Base-by-base conservation (phyloP, 2,329 filamentous ascomycete species). In the Geosmithia flava region DNA sequence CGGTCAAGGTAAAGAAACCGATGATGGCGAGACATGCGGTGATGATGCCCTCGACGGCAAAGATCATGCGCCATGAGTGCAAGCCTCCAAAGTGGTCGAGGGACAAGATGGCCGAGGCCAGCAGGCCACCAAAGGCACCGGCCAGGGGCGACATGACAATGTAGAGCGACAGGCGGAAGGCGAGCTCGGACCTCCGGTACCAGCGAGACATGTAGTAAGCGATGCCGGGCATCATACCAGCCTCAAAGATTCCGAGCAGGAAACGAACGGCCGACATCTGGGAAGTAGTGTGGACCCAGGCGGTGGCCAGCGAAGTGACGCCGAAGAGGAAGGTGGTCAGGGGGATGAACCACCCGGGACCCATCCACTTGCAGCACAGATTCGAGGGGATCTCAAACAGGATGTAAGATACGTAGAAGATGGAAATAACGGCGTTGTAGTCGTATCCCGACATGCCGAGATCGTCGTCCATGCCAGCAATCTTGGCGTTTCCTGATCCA, bases 401-500 rank as follows among this genome's bases (percentile, higher is more conserved):
- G 55, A 87, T 85, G 62, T 88, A 88, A 7, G 77, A 78, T 58
- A 88, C 71, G 62, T 84, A 87, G 64, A 87, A 87, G 53, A 80
- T 59, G 13, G 81, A 81, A 3, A 88, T 69, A 2, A 86, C 68
- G 23, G 65, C 64, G 57, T 87, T 88, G 67, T 86, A 88, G 58
- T 85, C 81, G 57, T 83, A 79, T 23, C 74, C 74, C 13, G 59
- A 62, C 48, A 87, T 62, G 0, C 66, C 58, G 1, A 87, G 70
- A 47, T 85, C 82, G 33, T 66, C 69, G 48, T 83, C 78, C 19
- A 87, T 66, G 0, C 81, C 81, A 3, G 81, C 81, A 17, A 86
- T 66, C 52, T 72, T 74, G 2, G 81, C 82, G 59, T 86, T 87
- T n/a, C 81, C 79, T 82, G 17, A 23, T 20, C 20, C 19, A 37